Conservation (phyloP, 2,329 filamentous ascomycete species). For the Fusarium graminum region DNA sequence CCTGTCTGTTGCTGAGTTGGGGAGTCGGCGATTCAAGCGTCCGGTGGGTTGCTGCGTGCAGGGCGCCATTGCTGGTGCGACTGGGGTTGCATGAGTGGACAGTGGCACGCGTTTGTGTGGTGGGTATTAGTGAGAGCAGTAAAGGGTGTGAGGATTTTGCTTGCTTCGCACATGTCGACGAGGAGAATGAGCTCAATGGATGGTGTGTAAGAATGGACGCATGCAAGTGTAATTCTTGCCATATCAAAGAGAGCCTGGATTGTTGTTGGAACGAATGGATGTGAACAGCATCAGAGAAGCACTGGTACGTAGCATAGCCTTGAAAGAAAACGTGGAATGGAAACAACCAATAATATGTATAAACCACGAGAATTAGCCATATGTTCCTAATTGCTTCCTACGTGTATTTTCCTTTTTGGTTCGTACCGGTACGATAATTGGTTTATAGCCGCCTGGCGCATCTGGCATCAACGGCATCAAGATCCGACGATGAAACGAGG, state of each 20-base stretch:
- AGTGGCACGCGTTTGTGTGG: conserved; percentile 35
- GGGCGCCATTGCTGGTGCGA: conserved; percentile 45
- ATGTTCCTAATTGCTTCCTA: conserved; percentile 27
- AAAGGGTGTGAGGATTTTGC: conserved; percentile 28
- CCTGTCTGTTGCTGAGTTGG: conserved; percentile 50
- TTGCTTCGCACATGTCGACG: conserved; percentile 22
- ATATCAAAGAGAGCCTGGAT: conserved; percentile 4
- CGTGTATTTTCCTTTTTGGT: conserved; percentile 44
- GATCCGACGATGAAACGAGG: conserved; percentile 45
- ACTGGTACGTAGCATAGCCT: neutral
- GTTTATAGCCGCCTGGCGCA: conserved; percentile 34
- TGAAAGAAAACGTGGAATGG: neutral
- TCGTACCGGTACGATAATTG: conserved; percentile 39
- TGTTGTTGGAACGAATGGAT: conserved; percentile 19
- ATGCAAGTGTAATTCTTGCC: conserved; percentile 8
- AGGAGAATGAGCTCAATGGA: conserved; percentile 1
- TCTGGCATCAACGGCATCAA: conserved; percentile 44
- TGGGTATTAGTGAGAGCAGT: conserved; percentile 36
- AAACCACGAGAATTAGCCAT: neutral
- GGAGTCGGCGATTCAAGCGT: conserved; percentile 46
- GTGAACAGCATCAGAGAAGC: conserved; percentile 2
- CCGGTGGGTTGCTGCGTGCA: conserved; percentile 42
- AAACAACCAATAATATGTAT: neutral
- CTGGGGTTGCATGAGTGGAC: conserved; percentile 43
- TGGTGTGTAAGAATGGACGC: conserved; percentile 9